Conservation (phyloP, 768 basidiomycete species). For the Rhodotorula sphaerocarpa region DNA sequence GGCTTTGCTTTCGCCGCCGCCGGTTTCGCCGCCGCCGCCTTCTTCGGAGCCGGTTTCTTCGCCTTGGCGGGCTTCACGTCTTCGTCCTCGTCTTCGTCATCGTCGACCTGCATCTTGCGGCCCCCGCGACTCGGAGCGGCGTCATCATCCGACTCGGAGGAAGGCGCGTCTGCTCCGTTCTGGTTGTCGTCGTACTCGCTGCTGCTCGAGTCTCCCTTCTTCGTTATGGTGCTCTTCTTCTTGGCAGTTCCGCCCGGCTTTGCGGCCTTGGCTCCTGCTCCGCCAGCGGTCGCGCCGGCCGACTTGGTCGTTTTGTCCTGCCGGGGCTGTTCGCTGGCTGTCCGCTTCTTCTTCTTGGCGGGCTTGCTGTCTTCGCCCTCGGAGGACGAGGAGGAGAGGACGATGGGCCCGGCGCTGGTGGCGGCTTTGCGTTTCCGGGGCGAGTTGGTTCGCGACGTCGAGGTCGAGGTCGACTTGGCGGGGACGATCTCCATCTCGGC, state of each 20-base stretch:
- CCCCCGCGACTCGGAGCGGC: not conserved
- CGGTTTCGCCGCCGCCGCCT: not conserved
- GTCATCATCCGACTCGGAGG: no score
- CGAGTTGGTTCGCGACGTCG: not conserved
- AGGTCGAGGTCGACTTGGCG: not conserved
- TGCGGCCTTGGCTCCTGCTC: not conserved
- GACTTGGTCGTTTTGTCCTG: not conserved
- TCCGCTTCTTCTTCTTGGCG: not conserved
- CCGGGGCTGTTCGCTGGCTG: not conserved
- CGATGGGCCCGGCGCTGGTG: not conserved
- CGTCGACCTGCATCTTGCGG: not conserved
- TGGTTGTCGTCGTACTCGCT: not conserved
- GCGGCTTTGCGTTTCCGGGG: conserved; percentile 12
- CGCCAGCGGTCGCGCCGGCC: no score
- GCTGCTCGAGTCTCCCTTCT: not conserved
- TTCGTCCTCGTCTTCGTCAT: conserved; percentile 19
- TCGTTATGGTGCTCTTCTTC: not conserved
- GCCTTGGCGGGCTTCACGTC: conserved; percentile 18
- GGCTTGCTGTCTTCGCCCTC: not conserved
- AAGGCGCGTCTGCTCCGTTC: not conserved
- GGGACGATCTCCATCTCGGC: not conserved
- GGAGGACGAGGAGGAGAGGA: conserved; percentile 1
- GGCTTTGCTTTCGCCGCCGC: conserved; percentile 5
- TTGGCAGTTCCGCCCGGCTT: not conserved
- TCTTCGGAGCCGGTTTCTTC: not conserved